Base-by-base conservation (phyloP, 305 asterid genomes). In the Coffea humblotiana region DNA sequence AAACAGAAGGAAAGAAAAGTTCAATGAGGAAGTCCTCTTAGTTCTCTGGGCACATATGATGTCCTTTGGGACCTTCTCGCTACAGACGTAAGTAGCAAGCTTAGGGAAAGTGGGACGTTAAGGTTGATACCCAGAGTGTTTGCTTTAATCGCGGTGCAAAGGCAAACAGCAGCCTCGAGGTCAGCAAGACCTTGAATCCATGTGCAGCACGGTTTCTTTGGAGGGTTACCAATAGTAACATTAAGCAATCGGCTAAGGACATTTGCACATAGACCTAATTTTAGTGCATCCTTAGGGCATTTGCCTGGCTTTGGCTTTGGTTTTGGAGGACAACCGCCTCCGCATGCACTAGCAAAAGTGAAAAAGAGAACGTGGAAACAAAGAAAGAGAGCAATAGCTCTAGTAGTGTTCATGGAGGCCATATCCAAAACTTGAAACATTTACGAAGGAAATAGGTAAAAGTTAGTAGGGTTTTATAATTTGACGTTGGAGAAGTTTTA, bases 81-180 rank as follows among this genome's bases (percentile, higher is more conserved):
- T 67, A 10, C 88, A 85, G 18, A 70, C 75, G 40, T 72, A 32
- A 85, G 85, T 47, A 85, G 77, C 75, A 82, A 48, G 61, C 48
- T 76, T 0, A 82, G 83, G 25, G 84, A 79, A 43, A 82, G 25
- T 45, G 79, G 74, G 78, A 85, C 16, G 43, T 85, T 76, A 40
- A 85, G 83, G 32, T 66, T 70, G n/a, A 70, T 70, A 5, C 85
- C 88, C 67, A 85, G 52, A 47, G 82, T 13, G 61, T 82, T 82
- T 14, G 84, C 85, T 78, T 79, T 85, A 47, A 82, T 71, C n/a
- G 85, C 85, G 16, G 85, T 79, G 84, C 88, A 85, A 67, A 85
- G 85, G 70, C 88, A 85, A 18, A 60, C 81, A 18, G 85, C 88
- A 27, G 85, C 88, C 6, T 82, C 88, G 18, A 85, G 79, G 51